Evolutionary conservation across 306 rosid genomes (phyloP).

Genomic region (Datisca glomerata): DNA sequence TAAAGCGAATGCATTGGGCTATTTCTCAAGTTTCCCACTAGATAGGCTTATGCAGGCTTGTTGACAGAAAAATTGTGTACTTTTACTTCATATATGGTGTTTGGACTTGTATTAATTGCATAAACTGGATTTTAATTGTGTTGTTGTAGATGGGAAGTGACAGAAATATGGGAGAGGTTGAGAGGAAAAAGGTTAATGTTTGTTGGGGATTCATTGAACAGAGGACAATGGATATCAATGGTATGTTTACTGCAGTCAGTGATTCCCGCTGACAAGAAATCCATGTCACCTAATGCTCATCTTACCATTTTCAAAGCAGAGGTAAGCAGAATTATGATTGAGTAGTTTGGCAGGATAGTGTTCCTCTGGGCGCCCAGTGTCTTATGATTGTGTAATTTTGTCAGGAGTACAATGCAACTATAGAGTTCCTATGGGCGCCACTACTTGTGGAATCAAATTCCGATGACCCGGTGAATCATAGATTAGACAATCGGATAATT

Average conservation of each 20-base stretch:
- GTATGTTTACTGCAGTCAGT: slow-evolving; percentile 85
- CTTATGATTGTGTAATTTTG: slow-evolving; percentile 14
- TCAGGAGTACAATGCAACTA: slow-evolving; percentile 93
- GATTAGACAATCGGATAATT: slow-evolving; percentile 70
- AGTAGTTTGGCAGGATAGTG: background rate
- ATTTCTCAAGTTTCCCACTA: no score
- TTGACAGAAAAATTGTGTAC: no score
- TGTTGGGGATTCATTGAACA: slow-evolving; percentile 91
- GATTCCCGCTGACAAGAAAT: slow-evolving; percentile 69
- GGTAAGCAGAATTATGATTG: slow-evolving; percentile 26
- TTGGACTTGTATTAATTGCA: background rate
- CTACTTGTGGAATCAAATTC: slow-evolving; percentile 94
- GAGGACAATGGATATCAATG: slow-evolving; percentile 99
- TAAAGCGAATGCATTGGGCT: no score
- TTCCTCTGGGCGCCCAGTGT: background rate
- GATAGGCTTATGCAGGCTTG: slow-evolving; percentile 2
- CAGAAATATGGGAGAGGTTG: slow-evolving; percentile 89
- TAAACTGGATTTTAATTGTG: slow-evolving; percentile 8
- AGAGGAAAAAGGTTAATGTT: slow-evolving; percentile 89
- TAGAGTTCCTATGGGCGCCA: slow-evolving; percentile 98
- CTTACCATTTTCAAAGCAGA: slow-evolving; percentile 87
- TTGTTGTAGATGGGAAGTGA: slow-evolving; percentile 51
- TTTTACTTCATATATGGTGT: background rate
- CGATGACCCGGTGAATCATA: slow-evolving; percentile 93
- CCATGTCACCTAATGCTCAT: slow-evolving; percentile 87